A percentile compares a stretch with the other conserved stretches of the same genome.
These are phyloP conservation scores for Aspergillaceae sp. DNA, from an alignment of 2,329 filamentous ascomycete species.

Conservation along the genomic window DNA sequence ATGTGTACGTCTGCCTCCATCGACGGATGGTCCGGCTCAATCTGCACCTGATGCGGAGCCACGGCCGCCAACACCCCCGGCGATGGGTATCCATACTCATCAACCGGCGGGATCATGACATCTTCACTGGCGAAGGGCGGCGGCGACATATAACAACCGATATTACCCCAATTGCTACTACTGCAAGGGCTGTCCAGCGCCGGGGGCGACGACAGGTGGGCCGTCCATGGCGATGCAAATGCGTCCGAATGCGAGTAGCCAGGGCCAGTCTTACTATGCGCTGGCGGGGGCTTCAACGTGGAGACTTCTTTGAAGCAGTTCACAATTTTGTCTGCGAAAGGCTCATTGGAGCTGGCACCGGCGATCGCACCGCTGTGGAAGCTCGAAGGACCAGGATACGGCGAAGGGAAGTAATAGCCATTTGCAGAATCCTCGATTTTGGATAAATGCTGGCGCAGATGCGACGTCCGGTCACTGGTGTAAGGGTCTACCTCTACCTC, in stretches of 20 bases:
- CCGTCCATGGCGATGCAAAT: slow-evolving; percentile 12
- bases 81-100: slow-evolving; percentile 9
- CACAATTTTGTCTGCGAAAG: background rate
- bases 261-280: background rate
- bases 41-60: slow-evolving; percentile 2
- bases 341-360: background rate
- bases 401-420: background rate
- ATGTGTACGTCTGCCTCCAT: slow-evolving; percentile 4
- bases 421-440: background rate
- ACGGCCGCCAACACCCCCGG: slow-evolving; percentile 7
- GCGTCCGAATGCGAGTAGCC: slow-evolving; percentile 2
- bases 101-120: slow-evolving; percentile 4
- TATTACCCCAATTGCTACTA: slow-evolving; percentile 8
- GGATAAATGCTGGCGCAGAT: background rate
- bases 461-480: background rate
- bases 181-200: slow-evolving; percentile 18
- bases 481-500: slow-evolving; percentile 1
- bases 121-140: slow-evolving; percentile 12
- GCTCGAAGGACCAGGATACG: background rate
- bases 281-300: background rate
- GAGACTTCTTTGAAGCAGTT: background rate
- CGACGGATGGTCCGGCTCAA: slow-evolving; percentile 5
- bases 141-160: slow-evolving; percentile 14
- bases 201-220: slow-evolving; percentile 14
- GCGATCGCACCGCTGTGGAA: too few species aligned